These are phyloP conservation scores for Wickerhamiella azyma DNA, from an alignment of 805 yeast genomes.

Conservation along the genomic window DNA sequence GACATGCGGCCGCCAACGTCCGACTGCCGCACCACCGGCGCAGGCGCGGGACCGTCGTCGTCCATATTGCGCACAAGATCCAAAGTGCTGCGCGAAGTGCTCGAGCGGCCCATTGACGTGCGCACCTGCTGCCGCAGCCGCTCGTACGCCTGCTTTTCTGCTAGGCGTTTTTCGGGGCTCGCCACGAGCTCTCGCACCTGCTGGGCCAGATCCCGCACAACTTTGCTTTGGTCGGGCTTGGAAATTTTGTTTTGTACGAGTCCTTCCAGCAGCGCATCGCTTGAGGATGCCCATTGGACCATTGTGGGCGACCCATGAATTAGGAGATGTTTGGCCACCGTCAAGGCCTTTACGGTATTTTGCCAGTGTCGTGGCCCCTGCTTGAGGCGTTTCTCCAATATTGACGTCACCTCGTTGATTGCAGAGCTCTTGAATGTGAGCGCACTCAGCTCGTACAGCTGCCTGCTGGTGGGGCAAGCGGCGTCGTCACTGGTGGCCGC, in stretches of 20 bases:
- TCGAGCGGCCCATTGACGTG: constrained; percentile 18
- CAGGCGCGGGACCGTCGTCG: constrained; percentile 6
- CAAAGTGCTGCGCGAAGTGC: constrained; percentile 18
- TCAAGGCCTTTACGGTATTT: constrained; percentile 19
- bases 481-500: constrained; percentile 17
- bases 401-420: constrained; percentile 13
- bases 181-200: constrained; percentile 19
- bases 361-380: constrained; percentile 20
- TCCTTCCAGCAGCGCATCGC: constrained; percentile 7
- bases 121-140: constrained; percentile 22
- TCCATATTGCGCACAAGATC: constrained; percentile 17
- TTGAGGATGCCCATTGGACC: constrained; percentile 14
- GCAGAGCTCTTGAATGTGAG: constrained; percentile 13
- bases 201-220: constrained; percentile 23
- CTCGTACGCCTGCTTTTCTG: constrained; percentile 20
- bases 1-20: not conserved
- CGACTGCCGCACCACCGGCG: not conserved
- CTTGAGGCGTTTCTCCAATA: constrained; percentile 16
- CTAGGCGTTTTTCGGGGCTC: constrained; percentile 19
- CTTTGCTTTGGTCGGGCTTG: constrained; percentile 19
- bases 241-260: constrained; percentile 12
- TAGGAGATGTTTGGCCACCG: constrained; percentile 18
- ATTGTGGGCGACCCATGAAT: constrained; percentile 17
- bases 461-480: constrained; percentile 18
- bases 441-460: constrained; percentile 15